Conservation (phyloP, 805 yeast genomes). For the Candida nanaspora region DNA sequence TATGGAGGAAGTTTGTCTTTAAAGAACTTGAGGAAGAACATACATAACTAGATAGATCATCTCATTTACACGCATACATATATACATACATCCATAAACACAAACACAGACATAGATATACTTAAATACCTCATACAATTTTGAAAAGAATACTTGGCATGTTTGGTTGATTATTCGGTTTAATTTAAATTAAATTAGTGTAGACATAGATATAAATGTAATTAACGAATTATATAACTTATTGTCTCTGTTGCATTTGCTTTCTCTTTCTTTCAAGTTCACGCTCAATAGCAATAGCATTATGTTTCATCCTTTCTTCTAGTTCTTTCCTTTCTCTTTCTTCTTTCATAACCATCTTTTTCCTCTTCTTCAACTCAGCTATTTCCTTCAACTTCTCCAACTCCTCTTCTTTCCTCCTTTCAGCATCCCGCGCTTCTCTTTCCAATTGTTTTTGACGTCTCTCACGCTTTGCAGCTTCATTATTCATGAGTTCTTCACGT, state of each 20-base stretch:
- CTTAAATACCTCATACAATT: too few species aligned
- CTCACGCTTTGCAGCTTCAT: slow-evolving; percentile 6
- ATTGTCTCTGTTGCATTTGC: too few species aligned
- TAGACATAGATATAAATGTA: too few species aligned
- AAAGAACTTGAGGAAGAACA: slow-evolving; percentile 43
- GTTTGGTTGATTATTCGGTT: too few species aligned
- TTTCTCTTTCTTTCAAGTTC: slow-evolving; percentile 21
- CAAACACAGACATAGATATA: too few species aligned
- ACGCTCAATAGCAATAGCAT: slow-evolving; percentile 21
- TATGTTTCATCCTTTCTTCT: slow-evolving; percentile 12
- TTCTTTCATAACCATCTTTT: slow-evolving; percentile 9
- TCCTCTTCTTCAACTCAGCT: slow-evolving; percentile 18
- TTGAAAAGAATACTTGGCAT: too few species aligned
- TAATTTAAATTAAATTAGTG: too few species aligned
- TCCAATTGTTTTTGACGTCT: slow-evolving; percentile 4
- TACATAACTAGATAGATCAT: too few species aligned
- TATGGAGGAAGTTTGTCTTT: slow-evolving; percentile 82
- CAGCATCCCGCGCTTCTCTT: slow-evolving; percentile 9
- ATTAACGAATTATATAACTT: too few species aligned
- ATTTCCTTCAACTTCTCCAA: slow-evolving; percentile 19
- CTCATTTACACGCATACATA: too few species aligned
- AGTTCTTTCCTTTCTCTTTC: slow-evolving; percentile 9
- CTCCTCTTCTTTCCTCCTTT: slow-evolving; percentile 20
- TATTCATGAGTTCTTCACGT: slow-evolving; percentile 10
- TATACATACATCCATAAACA: too few species aligned